These are phyloP conservation scores for Boletus edulis DNA, from an alignment of 768 basidiomycete genomes.

Conservation along the genomic window DNA sequence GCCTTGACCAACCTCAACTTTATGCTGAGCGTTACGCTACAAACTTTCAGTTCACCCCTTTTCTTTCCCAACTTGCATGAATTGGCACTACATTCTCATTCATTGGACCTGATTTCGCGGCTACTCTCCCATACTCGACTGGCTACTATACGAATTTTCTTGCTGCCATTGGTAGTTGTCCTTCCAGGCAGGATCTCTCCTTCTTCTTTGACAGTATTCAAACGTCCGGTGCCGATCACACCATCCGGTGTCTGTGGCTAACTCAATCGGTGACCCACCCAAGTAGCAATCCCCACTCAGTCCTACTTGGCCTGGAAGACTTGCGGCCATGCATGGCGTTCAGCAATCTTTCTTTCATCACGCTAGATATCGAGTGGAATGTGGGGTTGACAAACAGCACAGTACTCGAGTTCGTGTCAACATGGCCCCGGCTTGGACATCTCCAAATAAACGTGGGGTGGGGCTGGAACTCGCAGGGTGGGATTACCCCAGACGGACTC, in stretches of 20 bases:
- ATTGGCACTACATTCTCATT: not conserved
- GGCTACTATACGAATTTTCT: not conserved
- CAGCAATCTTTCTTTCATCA: no score
- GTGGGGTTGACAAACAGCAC: no score
- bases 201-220: not conserved
- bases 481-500: no score
- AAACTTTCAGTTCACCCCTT: not conserved
- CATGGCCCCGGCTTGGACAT: no score
- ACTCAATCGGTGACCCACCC: not conserved
- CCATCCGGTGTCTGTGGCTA: not conserved
- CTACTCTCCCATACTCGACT: not conserved
- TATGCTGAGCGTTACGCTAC: not conserved
- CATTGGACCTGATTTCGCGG: not conserved
- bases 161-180: not conserved
- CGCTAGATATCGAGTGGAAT: no score
- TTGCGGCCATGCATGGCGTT: no score
- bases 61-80: not conserved
- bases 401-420: no score
- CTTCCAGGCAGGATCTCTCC: not conserved
- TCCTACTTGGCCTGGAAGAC: no score
- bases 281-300: no score
- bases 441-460: no score
- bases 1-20: not conserved
- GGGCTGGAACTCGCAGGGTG: no score
- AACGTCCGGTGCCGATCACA: not conserved